Conservation (phyloP, 352 stramenopile genomes). For the Pythium phragmitis region DNA sequence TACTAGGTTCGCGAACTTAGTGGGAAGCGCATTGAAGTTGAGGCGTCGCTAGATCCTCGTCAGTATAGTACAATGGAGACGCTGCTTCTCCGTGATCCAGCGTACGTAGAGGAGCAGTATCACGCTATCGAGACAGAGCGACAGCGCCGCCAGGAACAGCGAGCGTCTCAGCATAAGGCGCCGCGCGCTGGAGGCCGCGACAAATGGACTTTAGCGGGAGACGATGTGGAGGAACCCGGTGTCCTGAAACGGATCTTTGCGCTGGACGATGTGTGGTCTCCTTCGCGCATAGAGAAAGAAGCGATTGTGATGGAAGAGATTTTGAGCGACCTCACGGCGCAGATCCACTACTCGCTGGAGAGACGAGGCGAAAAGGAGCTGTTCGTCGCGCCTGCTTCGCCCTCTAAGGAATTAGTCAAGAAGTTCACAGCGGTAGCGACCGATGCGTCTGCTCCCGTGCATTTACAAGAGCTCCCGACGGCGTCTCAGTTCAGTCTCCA, state of each 20-base stretch:
- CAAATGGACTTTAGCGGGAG: neutral
- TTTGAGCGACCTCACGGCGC: neutral
- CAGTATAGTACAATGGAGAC: constrained; percentile 39
- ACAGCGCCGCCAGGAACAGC: neutral
- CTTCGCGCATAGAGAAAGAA: neutral
- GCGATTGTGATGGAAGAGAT: constrained; percentile 7
- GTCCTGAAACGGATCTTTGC: neutral
- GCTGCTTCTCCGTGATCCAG: constrained; percentile 40
- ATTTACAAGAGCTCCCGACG: constrained; percentile 32
- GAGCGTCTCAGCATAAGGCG: neutral
- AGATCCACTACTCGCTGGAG: neutral
- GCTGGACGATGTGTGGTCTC: constrained; percentile 3
- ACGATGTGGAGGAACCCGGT: neutral
- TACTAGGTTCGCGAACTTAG: constrained; percentile 17
- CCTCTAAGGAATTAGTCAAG: neutral
- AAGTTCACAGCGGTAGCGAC: neutral
- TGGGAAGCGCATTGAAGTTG: constrained; percentile 22
- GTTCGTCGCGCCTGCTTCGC: neutral
- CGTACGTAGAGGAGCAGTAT: constrained; percentile 52
- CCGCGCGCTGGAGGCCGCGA: neutral
- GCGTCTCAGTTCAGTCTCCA: constrained; percentile 56
- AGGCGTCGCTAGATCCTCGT: neutral
- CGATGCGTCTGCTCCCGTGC: neutral
- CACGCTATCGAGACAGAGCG: constrained; percentile 35
- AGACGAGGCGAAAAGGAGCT: constrained; percentile 1